Conservation (phyloP, 257 asterid genomes). For the Eucommia ulmoides region DNA sequence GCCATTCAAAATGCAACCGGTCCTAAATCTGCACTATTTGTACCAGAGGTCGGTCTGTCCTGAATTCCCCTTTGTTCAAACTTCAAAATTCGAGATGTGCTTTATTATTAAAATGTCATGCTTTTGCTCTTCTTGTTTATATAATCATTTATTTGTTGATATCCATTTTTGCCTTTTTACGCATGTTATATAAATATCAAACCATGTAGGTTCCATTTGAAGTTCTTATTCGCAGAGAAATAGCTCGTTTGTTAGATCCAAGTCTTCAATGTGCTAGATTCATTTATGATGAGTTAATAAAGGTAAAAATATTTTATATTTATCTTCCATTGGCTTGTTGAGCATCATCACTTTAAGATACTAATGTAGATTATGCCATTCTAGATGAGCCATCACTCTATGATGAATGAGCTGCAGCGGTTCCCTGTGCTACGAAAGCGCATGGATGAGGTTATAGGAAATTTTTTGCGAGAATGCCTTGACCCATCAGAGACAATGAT, state of each 20-base stretch:
- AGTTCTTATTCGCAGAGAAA: constrained; percentile 79
- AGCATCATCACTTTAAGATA: constrained; percentile 10
- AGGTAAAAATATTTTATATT: constrained; percentile 31
- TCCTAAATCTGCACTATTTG: constrained; percentile 71
- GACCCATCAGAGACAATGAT: constrained; percentile 83
- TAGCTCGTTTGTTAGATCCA: constrained; percentile 85
- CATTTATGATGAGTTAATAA: constrained; percentile 84
- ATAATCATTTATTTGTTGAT: too few relatives aligned
- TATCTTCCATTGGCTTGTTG: constrained; percentile 1
- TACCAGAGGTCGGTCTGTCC: constrained; percentile 64
- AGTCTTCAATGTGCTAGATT: constrained; percentile 95
- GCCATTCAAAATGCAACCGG: constrained; percentile 95
- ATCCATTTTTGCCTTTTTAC: constrained; percentile 7
- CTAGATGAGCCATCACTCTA: constrained; percentile 83
- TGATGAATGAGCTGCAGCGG: constrained; percentile 72
- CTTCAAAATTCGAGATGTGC: too few relatives aligned
- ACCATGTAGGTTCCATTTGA: constrained; percentile 82
- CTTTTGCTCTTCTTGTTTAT: too few relatives aligned
- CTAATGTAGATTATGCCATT: constrained; percentile 6
- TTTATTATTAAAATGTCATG: too few relatives aligned
- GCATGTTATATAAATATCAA: constrained; percentile 8
- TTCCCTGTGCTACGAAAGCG: constrained; percentile 65
- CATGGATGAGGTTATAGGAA: constrained; percentile 67
- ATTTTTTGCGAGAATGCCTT: constrained; percentile 73
- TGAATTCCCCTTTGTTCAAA: background rate